Percentiles rank a stretch among this genome's conserved stretches.
Evolutionary conservation across 352 stramenopile species (phyloP).

Genomic region (Globisporangium cystogenes): DNA sequence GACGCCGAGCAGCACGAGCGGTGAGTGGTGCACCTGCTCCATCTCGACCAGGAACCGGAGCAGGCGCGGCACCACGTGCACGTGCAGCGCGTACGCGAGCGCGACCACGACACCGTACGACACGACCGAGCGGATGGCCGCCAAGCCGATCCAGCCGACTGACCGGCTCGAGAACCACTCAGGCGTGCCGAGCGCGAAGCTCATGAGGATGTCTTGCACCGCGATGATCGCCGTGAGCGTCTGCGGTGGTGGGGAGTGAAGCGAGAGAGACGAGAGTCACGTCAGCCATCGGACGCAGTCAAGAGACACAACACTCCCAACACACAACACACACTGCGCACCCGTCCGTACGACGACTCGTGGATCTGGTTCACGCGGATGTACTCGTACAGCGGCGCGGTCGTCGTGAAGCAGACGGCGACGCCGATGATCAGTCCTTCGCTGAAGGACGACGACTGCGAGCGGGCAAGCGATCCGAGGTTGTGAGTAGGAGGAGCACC

Average conservation of each 20-base stretch:
- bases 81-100: constrained; percentile 63
- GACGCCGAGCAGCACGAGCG: constrained; percentile 73
- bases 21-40: constrained; percentile 78
- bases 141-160: constrained; percentile 62
- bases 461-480: background rate
- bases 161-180: constrained; percentile 83
- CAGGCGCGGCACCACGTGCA: constrained; percentile 63
- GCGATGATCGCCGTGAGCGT: constrained; percentile 83
- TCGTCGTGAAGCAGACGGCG: constrained; percentile 79
- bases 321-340: constrained; percentile 17
- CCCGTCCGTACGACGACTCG: constrained; percentile 70
- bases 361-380: constrained; percentile 79
- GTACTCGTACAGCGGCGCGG: constrained; percentile 75
- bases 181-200: constrained; percentile 74
- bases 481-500: no score
- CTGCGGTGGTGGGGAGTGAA: constrained; percentile 16
- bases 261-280: background rate
- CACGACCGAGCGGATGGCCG: constrained; percentile 61
- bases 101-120: constrained; percentile 66
- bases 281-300: no score
- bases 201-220: constrained; percentile 84
- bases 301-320: no score
- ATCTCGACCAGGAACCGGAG: constrained; percentile 70
- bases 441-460: constrained; percentile 55
- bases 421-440: constrained; percentile 77